Evolutionary conservation across 2,329 filamentous ascomycete genomes (phyloP).

Genomic region (Sarocladiaceae sp.): DNA sequence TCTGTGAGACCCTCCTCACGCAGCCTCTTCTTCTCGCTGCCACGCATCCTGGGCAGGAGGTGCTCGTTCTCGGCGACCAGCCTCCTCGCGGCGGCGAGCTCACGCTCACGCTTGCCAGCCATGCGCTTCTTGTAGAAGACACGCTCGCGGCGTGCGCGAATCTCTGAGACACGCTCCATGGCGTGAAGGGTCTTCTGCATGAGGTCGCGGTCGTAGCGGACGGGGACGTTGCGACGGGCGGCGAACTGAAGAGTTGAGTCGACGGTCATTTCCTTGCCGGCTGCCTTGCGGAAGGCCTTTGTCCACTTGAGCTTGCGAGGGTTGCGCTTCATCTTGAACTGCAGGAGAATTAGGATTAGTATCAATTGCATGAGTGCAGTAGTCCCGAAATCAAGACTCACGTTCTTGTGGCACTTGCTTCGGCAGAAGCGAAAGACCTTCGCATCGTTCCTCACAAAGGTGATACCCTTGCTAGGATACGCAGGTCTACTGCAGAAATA

Average conservation of each 20-base stretch:
- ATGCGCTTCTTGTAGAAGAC: constrained; percentile 93
- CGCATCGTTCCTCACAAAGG: constrained; percentile 44
- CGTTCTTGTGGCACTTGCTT: constrained; percentile 53
- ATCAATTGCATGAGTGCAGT: not conserved
- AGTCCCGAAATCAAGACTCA: constrained; percentile 20
- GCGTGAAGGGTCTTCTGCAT: constrained; percentile 81
- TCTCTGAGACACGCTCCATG: constrained; percentile 86
- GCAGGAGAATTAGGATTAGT: not conserved
- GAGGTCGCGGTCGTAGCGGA: constrained; percentile 92
- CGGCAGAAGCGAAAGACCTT: constrained; percentile 49
- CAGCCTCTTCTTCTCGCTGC: constrained; percentile 54
- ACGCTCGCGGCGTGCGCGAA: constrained; percentile 74
- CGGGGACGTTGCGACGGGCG: constrained; percentile 85
- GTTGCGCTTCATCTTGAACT: constrained; percentile 98
- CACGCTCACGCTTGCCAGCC: constrained; percentile 79
- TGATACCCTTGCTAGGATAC: constrained; percentile 51
- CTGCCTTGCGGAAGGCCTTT: constrained; percentile 76
- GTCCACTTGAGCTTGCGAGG: constrained; percentile 97
- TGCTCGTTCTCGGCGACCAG: constrained; percentile 90
- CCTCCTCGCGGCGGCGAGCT: constrained; percentile 75
- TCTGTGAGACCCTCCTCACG: constrained; percentile 47
- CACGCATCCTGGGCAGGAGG: constrained; percentile 69
- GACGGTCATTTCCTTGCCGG: constrained; percentile 84
- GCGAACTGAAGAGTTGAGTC: constrained; percentile 91
- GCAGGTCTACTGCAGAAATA: constrained; percentile 42